Percentiles rank a stretch among this genome's conserved stretches.
Evolutionary conservation across 176 grass and related monocot genomes (phyloP).

Genomic region (Secale cereale): DNA sequence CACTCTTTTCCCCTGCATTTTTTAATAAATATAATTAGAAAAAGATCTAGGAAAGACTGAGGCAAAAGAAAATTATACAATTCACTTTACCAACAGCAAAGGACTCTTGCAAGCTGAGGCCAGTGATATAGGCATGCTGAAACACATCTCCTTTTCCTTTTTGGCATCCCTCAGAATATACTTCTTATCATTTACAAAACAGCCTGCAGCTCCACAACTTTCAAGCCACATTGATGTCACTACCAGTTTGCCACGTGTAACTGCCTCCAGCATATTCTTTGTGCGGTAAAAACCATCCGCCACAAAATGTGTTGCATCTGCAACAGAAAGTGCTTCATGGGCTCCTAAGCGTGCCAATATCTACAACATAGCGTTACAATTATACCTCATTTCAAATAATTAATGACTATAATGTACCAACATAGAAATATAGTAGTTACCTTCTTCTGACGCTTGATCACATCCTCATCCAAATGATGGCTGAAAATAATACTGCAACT

Average conservation of each 20-base stretch:
- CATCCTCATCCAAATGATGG: conserved; percentile 71
- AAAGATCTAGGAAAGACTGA: neutral
- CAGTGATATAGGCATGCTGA: conserved; percentile 76
- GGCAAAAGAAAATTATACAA: neutral
- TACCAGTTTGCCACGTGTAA: conserved; percentile 71
- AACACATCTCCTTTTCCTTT: conserved; percentile 84
- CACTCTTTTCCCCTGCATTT: conserved; percentile 65
- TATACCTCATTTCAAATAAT: conserved; percentile 5
- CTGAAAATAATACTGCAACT: conserved; percentile 68
- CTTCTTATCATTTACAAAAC: conserved; percentile 73
- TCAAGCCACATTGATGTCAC: conserved; percentile 85
- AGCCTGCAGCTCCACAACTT: conserved; percentile 64
- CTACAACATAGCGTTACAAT: conserved; percentile 36
- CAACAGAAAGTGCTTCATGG: conserved; percentile 51
- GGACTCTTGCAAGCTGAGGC: conserved; percentile 54
- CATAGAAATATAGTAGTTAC: conserved; percentile 35
- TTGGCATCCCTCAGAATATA: conserved; percentile 78
- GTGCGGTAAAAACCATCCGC: conserved; percentile 78
- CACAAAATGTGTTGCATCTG: conserved; percentile 86
- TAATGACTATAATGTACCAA: neutral
- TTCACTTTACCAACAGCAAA: conserved; percentile 66
- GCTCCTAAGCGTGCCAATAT: conserved; percentile 66
- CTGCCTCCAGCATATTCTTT: conserved; percentile 92
- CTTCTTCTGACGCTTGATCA: conserved; percentile 85
- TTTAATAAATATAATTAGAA: conserved; percentile 3